phyloP scores from a whole-genome alignment of 805 yeast species.

The Suhomyces tanzawaensis region DNA sequence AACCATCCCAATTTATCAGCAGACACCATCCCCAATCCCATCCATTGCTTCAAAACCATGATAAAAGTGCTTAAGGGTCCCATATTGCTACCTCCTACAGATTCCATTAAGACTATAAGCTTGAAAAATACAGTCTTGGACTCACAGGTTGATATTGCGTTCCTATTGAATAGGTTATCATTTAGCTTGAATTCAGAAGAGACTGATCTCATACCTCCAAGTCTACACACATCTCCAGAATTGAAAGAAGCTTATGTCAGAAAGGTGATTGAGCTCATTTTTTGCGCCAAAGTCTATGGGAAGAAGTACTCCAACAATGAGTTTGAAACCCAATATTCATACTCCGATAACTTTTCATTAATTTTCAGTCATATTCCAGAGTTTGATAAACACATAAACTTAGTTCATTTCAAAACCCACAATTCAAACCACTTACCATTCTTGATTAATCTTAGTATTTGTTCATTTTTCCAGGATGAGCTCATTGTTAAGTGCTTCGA shows the following conservation, averaged over 20 bases:
- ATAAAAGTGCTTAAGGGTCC: conserved; percentile 70
- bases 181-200: conserved; percentile 34
- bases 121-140: conserved; percentile 50
- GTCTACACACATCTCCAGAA: conserved; percentile 23
- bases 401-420: conserved; percentile 21
- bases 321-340: conserved; percentile 25
- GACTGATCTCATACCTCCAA: conserved; percentile 50
- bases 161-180: conserved; percentile 47
- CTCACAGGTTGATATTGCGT: conserved; percentile 53
- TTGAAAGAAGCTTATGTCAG: conserved; percentile 52
- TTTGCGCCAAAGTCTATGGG: conserved; percentile 24
- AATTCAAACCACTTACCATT: conserved; percentile 24
- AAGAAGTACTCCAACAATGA: conserved; percentile 13
- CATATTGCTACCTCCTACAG: conserved; percentile 41
- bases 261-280: conserved; percentile 52
- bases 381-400: conserved; percentile 33
- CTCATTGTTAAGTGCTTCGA: conserved; percentile 41
- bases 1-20: conserved; percentile 26
- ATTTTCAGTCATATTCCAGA: conserved; percentile 36
- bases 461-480: conserved; percentile 38
- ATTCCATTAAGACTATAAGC: conserved; percentile 54
- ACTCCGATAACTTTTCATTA: conserved; percentile 31
- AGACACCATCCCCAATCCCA: conserved; percentile 47
- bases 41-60: conserved; percentile 59
- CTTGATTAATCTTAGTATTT: conserved; percentile 28